Conservation (phyloP, 306 rosid species). For the Quercus alba region DNA sequence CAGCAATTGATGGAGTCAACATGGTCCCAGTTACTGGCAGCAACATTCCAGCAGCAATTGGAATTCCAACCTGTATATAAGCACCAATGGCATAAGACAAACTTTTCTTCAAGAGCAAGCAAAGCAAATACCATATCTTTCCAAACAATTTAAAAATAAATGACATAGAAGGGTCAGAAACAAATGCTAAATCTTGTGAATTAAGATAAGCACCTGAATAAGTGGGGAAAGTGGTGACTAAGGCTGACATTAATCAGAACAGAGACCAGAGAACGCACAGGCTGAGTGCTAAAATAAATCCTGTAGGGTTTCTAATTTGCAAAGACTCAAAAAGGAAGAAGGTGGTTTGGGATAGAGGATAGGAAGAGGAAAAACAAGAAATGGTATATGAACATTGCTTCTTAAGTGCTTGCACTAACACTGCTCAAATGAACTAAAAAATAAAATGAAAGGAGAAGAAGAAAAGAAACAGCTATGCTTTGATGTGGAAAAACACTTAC, state of each 20-base stretch:
- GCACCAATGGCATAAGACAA: slow-evolving; percentile 17
- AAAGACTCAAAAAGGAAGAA: background rate
- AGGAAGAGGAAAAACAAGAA: too few species aligned
- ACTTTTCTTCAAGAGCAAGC: background rate
- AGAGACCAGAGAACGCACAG: background rate
- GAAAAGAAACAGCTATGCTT: background rate
- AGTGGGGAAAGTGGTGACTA: background rate
- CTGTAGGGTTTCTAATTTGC: background rate
- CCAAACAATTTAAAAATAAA: background rate
- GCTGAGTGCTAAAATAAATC: background rate
- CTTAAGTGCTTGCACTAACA: background rate
- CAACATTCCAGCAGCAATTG: slow-evolving; percentile 91
- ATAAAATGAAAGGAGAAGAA: background rate
- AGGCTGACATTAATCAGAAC: background rate
- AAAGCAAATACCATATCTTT: background rate
- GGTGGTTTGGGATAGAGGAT: background rate
- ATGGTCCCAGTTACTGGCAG: slow-evolving; percentile 79
- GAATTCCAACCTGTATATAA: slow-evolving; percentile 80
- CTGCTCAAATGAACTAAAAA: background rate
- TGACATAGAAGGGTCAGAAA: background rate
- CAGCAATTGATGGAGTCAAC: slow-evolving; percentile 95
- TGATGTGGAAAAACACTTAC: slow-evolving; percentile 51
- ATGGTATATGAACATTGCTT: background rate
- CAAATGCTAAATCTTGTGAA: background rate
- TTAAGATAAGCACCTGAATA: background rate